phyloP scores from a whole-genome alignment of 164 flowering plant genomes.

The Macadamia integrifolia region DNA sequence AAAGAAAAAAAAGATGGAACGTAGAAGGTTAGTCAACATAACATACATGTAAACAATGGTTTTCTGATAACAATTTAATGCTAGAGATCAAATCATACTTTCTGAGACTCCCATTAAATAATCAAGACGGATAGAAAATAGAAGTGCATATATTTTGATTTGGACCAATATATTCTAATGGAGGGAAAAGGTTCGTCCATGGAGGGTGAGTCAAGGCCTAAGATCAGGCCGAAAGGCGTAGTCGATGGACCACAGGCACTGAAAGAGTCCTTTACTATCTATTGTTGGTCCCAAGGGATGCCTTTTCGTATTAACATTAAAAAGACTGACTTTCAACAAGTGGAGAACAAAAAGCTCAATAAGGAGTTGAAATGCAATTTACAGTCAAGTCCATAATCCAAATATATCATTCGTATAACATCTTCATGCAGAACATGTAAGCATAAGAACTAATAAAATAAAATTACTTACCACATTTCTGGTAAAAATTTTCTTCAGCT shows the following conservation, averaged over 20 bases:
- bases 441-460: not conserved
- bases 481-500: constrained; percentile 65
- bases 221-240: too few species aligned
- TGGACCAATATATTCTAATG: too few species aligned
- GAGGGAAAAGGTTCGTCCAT: too few species aligned
- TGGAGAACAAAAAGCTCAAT: not conserved
- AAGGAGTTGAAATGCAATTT: not conserved
- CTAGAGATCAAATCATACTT: too few species aligned
- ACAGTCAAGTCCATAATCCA: not conserved
- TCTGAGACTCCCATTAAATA: too few species aligned
- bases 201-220: too few species aligned
- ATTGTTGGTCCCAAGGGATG: too few species aligned
- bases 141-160: too few species aligned
- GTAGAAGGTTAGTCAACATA: not conserved
- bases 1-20: not conserved
- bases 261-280: not conserved
- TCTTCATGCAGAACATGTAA: not conserved
- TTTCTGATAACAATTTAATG: not conserved
- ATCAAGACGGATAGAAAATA: too few species aligned
- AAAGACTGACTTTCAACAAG: too few species aligned
- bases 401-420: not conserved
- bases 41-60: not conserved
- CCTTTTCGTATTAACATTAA: too few species aligned
- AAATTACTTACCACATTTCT: constrained; percentile 38
- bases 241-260: not conserved